Conservation (phyloP, 208 protist genomes). For the Crithidia bombi region DNA sequence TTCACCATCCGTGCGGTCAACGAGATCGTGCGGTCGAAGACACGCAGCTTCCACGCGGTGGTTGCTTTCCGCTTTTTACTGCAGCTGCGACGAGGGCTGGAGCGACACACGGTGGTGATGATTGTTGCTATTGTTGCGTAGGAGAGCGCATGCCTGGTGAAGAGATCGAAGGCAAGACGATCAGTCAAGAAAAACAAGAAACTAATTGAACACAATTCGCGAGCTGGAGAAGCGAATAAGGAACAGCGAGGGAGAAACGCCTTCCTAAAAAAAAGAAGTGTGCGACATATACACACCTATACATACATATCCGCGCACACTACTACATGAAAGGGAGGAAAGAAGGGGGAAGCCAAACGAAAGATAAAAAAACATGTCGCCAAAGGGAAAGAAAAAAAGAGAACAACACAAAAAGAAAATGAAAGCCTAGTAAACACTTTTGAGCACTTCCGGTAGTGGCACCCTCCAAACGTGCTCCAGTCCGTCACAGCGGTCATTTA, state of each 20-base stretch:
- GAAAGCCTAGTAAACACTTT: too few relatives aligned
- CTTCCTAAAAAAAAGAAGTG: neutral
- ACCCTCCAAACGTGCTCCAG: too few relatives aligned
- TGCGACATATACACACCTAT: neutral
- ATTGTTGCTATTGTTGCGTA: neutral
- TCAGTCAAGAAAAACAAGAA: neutral
- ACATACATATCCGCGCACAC: too few relatives aligned
- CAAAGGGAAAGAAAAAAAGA: conserved; percentile 10
- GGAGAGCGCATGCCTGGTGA: neutral
- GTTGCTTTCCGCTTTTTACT: neutral
- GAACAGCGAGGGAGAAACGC: neutral
- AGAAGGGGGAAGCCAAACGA: neutral
- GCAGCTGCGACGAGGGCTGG: neutral
- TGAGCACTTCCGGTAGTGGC: too few relatives aligned
- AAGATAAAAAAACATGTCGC: neutral
- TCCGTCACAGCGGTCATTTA: too few relatives aligned
- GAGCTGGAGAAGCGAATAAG: neutral
- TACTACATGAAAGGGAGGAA: neutral
- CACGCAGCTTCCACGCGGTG: too few relatives aligned
- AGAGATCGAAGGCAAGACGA: neutral
- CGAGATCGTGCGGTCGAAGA: too few relatives aligned
- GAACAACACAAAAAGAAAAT: too few relatives aligned
- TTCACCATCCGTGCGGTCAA: too few relatives aligned
- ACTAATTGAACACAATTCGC: neutral
- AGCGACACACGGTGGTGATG: too few relatives aligned